Base-by-base conservation (phyloP, 805 yeast genomes). In the Lachancea dasiensis region DNA sequence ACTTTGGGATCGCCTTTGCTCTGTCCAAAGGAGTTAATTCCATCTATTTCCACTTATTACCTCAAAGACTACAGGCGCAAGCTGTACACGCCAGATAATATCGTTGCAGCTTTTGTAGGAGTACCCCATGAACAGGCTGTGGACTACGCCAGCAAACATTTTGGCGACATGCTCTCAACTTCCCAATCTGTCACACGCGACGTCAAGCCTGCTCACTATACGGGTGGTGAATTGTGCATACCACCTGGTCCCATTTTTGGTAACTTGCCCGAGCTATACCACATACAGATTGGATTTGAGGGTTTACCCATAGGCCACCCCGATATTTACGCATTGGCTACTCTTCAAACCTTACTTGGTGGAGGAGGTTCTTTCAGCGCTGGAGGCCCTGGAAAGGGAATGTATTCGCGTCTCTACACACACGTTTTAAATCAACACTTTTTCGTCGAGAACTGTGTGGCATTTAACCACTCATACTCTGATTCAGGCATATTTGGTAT, bases 301-400 rank as follows among this genome's bases (percentile, higher is more conserved):
- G 95, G 97, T 17, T 68, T 83, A 2, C 81, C 95, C 1, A 80
- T 87, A 22, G 73, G 77, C 36, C 80, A 83, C 55, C 86, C 85
- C 14, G 97, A 92, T 51, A 77, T 89, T 30, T 92, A 92, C 54
- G 94, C 95, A 1, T 67, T 87, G 27, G 96, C 97, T 2, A 79
- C 87, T 1, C 68, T 92, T 41, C 97, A 92, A 58, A 86, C 89
- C 43, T 68, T 90, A 16, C 66, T 92, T 10, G 98, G 98, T 29
- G 97, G 97, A 25, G 98, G 97, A 40, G 95, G 96, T 4, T 87
- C 97, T 1, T 92, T 92, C 56, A 81, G 94, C 14, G 97, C 98
- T 7, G 98, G 98, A 48, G 98, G 98, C 0, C 98, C 98, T 13
- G 98, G 98, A 38, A 92, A 92, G 62, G 98, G 98, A 3, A 89